Percentiles rank a stretch among this genome's conserved stretches.
These are phyloP conservation scores for Boletus huronensis DNA, from an alignment of 768 basidiomycete genomes.

Conservation along the genomic window DNA sequence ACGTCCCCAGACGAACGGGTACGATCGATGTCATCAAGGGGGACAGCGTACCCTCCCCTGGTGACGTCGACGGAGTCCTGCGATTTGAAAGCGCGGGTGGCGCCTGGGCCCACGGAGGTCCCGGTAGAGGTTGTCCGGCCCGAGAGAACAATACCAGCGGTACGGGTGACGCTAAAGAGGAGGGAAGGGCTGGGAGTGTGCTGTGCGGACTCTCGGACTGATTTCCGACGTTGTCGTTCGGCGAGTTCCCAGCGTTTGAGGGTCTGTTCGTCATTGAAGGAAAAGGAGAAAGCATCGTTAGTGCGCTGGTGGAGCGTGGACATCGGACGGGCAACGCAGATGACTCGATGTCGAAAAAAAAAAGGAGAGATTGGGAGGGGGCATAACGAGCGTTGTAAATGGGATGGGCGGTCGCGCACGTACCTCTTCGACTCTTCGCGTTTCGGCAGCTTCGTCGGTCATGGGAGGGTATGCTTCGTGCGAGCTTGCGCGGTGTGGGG, in stretches of 20 bases:
- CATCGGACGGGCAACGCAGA: not conserved
- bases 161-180: slow-evolving; percentile 54
- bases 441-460: slow-evolving; percentile 63
- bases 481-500: slow-evolving; percentile 14
- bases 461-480: slow-evolving; percentile 57
- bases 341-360: not conserved
- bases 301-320: not conserved
- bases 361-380: not conserved
- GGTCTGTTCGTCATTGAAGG: slow-evolving; percentile 45
- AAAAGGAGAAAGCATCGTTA: not conserved
- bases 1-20: slow-evolving; percentile 36
- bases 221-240: slow-evolving; percentile 73
- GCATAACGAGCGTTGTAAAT: not conserved
- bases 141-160: slow-evolving; percentile 58
- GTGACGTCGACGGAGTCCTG: slow-evolving; percentile 47
- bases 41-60: slow-evolving; percentile 36
- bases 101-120: slow-evolving; percentile 27
- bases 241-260: slow-evolving; percentile 74
- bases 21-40: slow-evolving; percentile 49
- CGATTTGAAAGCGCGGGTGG: slow-evolving; percentile 45
- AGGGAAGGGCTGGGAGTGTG: slow-evolving; percentile 38
- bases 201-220: slow-evolving; percentile 54
- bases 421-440: slow-evolving; percentile 72
- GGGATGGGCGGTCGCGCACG: slow-evolving; percentile 11
- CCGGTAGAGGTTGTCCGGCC: slow-evolving; percentile 33